A percentile compares a stretch with the other conserved stretches of the same genome.
phyloP scores from a whole-genome alignment of 495 filamentous ascomycete species.

The Aspergillus leporis region DNA sequence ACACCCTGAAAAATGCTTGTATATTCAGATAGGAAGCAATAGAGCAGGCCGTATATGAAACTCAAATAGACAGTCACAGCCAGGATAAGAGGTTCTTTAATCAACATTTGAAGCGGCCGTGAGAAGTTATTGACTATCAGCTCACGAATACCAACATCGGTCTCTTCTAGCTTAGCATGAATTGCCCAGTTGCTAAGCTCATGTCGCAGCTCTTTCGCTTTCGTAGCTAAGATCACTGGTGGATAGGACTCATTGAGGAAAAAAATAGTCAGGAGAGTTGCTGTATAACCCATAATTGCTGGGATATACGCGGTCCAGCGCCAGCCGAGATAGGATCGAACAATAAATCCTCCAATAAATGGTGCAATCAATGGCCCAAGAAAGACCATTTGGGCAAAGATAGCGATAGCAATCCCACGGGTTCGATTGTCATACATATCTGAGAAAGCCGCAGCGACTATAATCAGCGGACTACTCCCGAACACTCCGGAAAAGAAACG shows the following conservation, averaged over 20 bases:
- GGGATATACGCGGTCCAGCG: slow-evolving; percentile 81
- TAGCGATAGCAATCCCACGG: slow-evolving; percentile 65
- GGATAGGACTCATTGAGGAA: slow-evolving; percentile 87
- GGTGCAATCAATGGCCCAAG: slow-evolving; percentile 79
- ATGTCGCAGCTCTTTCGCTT: slow-evolving; percentile 77
- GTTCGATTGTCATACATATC: slow-evolving; percentile 85
- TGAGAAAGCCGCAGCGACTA: slow-evolving; percentile 86
- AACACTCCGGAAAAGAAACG: slow-evolving; percentile 70
- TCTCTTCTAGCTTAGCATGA: slow-evolving; percentile 91
- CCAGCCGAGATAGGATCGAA: slow-evolving; percentile 62
- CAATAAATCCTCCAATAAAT: slow-evolving; percentile 78
- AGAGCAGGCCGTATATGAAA: slow-evolving; percentile 62
- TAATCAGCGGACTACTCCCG: slow-evolving; percentile 69
- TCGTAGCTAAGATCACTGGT: slow-evolving; percentile 73
- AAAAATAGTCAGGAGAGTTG: slow-evolving; percentile 67
- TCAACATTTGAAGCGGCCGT: slow-evolving; percentile 55
- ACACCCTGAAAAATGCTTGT: slow-evolving; percentile 50
- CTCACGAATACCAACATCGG: slow-evolving; percentile 79
- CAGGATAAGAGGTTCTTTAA: slow-evolving; percentile 77
- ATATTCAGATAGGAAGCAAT: slow-evolving; percentile 61
- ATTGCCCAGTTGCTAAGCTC: slow-evolving; percentile 90
- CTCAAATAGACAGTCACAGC: slow-evolving; percentile 60
- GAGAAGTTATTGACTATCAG: slow-evolving; percentile 38
- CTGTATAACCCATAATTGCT: slow-evolving; percentile 75
- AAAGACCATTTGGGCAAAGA: slow-evolving; percentile 85